Conservation (phyloP, 345 rosid species). For the Trapa bicornis region DNA sequence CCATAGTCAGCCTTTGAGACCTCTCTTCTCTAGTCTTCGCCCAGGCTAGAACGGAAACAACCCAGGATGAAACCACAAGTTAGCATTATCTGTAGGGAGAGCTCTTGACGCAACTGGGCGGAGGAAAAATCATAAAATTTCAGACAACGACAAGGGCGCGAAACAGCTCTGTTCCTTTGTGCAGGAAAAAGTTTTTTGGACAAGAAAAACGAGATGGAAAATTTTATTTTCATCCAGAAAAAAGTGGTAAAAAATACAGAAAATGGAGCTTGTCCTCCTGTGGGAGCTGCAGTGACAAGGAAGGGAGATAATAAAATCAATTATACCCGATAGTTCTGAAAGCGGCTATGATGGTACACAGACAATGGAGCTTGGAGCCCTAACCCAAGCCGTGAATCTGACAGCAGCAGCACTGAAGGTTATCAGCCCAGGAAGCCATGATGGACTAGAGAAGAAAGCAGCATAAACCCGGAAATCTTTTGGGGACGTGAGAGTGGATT, state of each 20-base stretch:
- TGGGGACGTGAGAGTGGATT: not conserved
- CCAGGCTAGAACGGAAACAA: conserved; percentile 11
- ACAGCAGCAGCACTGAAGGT: not conserved
- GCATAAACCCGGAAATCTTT: conserved; percentile 2
- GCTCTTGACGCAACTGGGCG: not conserved
- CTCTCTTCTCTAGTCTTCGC: conserved; percentile 50
- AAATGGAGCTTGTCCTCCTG: conserved; percentile 33
- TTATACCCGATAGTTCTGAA: conserved; percentile 5
- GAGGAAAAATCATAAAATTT: not conserved
- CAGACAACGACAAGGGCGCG: conserved; percentile 25
- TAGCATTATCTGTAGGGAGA: conserved; percentile 3
- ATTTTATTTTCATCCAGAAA: not conserved
- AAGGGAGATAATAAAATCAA: not conserved
- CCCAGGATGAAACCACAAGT: conserved; percentile 5
- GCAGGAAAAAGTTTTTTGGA: conserved; percentile 4
- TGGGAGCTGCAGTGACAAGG: conserved; percentile 11
- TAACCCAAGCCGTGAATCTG: not conserved
- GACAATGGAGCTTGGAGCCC: not conserved
- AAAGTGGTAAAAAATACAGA: not conserved
- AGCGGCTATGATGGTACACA: conserved; percentile 19
- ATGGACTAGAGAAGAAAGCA: not conserved
- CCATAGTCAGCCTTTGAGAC: conserved; percentile 36
- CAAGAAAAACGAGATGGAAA: conserved; percentile 1
- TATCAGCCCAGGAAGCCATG: not conserved
- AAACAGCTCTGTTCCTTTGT: conserved; percentile 14